Evolutionary conservation across 1,284 basidiomycete species (phyloP).

Genomic region (Trichosporon sp.): DNA sequence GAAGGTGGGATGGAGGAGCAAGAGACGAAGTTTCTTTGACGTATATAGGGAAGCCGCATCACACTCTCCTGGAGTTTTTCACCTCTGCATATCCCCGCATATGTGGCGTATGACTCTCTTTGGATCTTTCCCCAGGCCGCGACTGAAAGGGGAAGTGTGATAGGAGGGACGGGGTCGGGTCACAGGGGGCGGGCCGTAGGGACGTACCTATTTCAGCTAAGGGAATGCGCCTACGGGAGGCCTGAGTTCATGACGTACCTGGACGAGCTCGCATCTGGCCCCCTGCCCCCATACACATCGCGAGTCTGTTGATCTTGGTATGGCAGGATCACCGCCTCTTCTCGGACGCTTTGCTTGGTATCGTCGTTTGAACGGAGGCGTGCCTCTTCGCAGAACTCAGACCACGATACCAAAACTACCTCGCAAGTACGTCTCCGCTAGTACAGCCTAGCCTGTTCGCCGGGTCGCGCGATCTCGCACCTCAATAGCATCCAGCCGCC

Average conservation of each 20-base stretch:
- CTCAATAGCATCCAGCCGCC: neutral
- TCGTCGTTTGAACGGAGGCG: neutral
- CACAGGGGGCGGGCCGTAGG: neutral
- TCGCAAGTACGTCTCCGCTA: too few relatives aligned
- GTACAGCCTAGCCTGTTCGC: too few relatives aligned
- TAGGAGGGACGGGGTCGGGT: neutral
- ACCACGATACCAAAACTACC: too few relatives aligned
- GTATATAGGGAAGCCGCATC: conserved; percentile 1
- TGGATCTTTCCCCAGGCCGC: neutral
- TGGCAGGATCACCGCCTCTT: neutral
- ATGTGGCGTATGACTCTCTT: neutral
- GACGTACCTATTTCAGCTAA: neutral
- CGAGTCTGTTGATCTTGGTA: neutral
- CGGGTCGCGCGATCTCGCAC: neutral
- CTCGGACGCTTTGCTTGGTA: neutral
- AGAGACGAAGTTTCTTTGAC: conserved; percentile 1
- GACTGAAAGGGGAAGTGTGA: neutral
- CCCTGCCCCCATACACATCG: neutral
- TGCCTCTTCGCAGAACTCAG: neutral
- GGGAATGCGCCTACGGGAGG: neutral
- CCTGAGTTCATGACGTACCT: conserved; percentile 1
- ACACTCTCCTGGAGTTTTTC: conserved; percentile 1
- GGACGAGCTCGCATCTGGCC: neutral
- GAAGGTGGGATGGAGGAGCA: neutral
- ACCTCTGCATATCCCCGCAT: neutral